Evolutionary conservation across 768 basidiomycete species (phyloP), one percentile per base, ranked within the genome.

Genomic region (Crassisporium funariophilum): DNA sequence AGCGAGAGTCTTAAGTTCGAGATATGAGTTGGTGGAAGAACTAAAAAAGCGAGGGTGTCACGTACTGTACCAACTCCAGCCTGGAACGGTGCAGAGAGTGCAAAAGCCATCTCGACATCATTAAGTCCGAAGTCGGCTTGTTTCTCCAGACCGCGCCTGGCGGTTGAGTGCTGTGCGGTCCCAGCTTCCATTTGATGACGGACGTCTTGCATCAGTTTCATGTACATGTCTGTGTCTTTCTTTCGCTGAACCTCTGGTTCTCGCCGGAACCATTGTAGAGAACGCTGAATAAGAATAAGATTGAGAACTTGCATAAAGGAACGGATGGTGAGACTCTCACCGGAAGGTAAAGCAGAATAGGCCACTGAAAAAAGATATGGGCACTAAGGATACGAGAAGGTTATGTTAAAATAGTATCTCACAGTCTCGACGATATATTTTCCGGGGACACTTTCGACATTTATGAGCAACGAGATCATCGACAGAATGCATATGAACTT

Each of bases 71-170:
- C 57, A 0, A 65, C 60, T 5, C 65, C 67, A 10, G 64, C 67
- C 11, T 57, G 46, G 38, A 61, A 66, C 1, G 66, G 67, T 2
- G 65, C 60, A 4, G 61, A 63, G 12, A 64, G 54, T 5, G 61
- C 61, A 48, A 73, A 77, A 0, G 75, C 73, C 47, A 69, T 70
- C 52, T 75, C 75, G 12, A 72, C 59, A 25, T 73, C 62, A 20
- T 62, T 69, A n/a, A 77, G 61, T 12, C 69, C 70, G 47, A 73
- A 74, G 5, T 72, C 65, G 8, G 50, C 45, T 44, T 74, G 69
- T 24, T 72, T 73, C 47, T 74, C 64, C 1, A 76, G 58, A 11
- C 72, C 68, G 20, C 70, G 66, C 33, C 52, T 67, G 1, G 68
- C 68, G 44, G 73, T 75, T 22, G 71, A 63, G 3, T 61, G 54